These are phyloP conservation scores for Penicillium thymicola DNA, from an alignment of 2,329 filamentous ascomycete species.

Conservation along the genomic window DNA sequence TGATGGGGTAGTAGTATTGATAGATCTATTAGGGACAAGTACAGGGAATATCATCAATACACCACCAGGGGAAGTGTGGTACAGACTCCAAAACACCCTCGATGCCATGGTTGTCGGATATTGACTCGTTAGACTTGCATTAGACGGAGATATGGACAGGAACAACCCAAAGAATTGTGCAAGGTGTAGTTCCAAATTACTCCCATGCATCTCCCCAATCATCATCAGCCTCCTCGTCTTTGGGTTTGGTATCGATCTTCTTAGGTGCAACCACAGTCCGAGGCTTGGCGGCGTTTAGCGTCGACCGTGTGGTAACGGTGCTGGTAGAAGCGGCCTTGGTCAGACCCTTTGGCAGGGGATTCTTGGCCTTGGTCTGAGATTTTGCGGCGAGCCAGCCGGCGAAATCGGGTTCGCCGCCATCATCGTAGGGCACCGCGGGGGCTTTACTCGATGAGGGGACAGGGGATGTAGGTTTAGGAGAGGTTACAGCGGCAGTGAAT, in stretches of 20 bases:
- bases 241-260: slow-evolving; percentile 66
- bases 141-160: background rate
- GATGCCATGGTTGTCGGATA: background rate
- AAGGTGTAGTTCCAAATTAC: slow-evolving; percentile 21
- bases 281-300: slow-evolving; percentile 43
- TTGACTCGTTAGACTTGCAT: background rate
- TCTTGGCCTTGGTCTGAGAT: slow-evolving; percentile 67
- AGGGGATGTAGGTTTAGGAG: slow-evolving; percentile 25
- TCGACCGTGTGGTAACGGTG: slow-evolving; percentile 37
- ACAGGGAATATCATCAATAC: background rate
- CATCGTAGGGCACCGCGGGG: slow-evolving; percentile 63
- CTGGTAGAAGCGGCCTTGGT: slow-evolving; percentile 54
- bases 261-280: slow-evolving; percentile 54
- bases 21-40: background rate
- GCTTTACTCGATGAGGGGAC: slow-evolving; percentile 29
- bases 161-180: background rate
- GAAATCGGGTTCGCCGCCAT: slow-evolving; percentile 89
- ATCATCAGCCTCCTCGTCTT: slow-evolving; percentile 43
- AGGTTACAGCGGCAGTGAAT: slow-evolving; percentile 33
- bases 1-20: background rate
- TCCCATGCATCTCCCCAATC: slow-evolving; percentile 52
- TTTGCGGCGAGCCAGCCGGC: slow-evolving; percentile 92
- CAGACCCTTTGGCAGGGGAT: slow-evolving; percentile 78
- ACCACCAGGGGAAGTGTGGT: background rate
- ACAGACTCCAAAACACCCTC: background rate